Conservation (phyloP, 73 alveolate genomes). For the Stentor roeselii region DNA sequence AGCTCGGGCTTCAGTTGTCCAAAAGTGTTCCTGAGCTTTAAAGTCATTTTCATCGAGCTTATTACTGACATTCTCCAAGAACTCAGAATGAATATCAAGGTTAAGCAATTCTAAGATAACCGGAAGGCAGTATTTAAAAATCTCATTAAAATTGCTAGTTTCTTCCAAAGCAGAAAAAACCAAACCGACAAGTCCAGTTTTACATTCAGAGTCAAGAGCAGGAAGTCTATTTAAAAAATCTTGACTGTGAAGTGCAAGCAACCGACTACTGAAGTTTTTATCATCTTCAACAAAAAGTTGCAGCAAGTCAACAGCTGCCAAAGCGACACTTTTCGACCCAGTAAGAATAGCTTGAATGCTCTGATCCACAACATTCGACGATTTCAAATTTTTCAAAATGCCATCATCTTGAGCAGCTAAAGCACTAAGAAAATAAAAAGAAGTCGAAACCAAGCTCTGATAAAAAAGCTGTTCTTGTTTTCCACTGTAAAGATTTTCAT, state of each 20-base stretch:
- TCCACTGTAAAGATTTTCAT: background rate
- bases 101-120: background rate
- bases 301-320: background rate
- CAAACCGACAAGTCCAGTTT: background rate
- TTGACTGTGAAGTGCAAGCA: background rate
- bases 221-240: background rate
- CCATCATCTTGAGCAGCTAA: background rate
- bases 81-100: background rate
- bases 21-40: background rate
- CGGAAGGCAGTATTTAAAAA: background rate
- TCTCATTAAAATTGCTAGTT: background rate
- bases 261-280: background rate
- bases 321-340: background rate
- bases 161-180: background rate
- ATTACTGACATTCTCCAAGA: background rate
- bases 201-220: background rate
- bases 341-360: background rate
- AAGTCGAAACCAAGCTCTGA: background rate
- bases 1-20: constrained; percentile 4
- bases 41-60: background rate
- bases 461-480: constrained; percentile 12
- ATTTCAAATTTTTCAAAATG: background rate
- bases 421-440: background rate
- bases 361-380: background rate
- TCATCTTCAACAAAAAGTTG: background rate